Conservation (phyloP, 768 basidiomycete genomes). For the Vararia minispora region DNA sequence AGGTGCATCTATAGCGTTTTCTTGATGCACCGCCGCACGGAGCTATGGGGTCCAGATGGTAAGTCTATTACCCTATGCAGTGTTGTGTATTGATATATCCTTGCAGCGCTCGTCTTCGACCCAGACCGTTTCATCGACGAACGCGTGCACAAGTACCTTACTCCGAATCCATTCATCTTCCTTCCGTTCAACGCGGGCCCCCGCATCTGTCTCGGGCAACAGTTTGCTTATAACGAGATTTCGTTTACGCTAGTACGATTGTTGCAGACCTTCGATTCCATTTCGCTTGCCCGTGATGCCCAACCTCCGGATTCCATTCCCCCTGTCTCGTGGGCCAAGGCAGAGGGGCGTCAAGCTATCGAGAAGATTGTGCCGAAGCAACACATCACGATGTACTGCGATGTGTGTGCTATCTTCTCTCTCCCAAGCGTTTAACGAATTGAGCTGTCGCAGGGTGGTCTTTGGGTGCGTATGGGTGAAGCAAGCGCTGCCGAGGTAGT, state of each 20-base stretch:
- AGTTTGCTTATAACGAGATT: slow-evolving; percentile 21
- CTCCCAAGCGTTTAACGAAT: background rate
- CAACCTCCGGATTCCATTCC: slow-evolving; percentile 6
- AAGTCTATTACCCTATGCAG: slow-evolving; percentile 3
- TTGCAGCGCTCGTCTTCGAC: slow-evolving; percentile 54
- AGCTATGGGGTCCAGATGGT: slow-evolving; percentile 69
- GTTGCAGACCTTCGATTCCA: slow-evolving; percentile 12
- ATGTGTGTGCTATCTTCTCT: background rate
- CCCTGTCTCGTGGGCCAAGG: background rate
- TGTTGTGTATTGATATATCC: background rate
- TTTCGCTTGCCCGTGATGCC: slow-evolving; percentile 11
- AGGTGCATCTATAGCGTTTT: slow-evolving; percentile 46
- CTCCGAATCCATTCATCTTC: slow-evolving; percentile 60
- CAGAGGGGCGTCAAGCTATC: background rate
- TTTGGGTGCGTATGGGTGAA: slow-evolving; percentile 3
- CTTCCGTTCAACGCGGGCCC: slow-evolving; percentile 30
- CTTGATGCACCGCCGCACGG: slow-evolving; percentile 53
- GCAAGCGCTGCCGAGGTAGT: too few relatives aligned
- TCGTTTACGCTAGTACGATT: slow-evolving; percentile 13
- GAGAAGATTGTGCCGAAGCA: background rate
- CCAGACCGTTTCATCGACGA: slow-evolving; percentile 63
- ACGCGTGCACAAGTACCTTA: slow-evolving; percentile 47
- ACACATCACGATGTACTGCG: background rate
- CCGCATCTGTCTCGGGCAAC: slow-evolving; percentile 48
- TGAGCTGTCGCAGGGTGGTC: background rate